These are phyloP conservation scores for Ramaria rubella DNA, from an alignment of 768 basidiomycete species.

Conservation along the genomic window DNA sequence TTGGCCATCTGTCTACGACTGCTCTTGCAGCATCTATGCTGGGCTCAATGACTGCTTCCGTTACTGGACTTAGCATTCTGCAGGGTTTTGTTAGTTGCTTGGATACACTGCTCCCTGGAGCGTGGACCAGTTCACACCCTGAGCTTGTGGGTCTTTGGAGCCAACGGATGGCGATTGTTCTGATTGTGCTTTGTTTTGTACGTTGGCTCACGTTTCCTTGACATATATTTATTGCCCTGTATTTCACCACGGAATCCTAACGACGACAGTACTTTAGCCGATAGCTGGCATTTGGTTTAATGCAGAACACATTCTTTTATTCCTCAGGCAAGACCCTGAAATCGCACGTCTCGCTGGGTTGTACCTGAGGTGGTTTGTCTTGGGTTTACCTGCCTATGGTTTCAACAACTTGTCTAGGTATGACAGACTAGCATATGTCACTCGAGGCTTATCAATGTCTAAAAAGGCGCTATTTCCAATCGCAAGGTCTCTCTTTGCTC, in stretches of 20 bases:
- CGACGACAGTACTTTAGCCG: no score
- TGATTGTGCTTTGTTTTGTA: constrained; percentile 55
- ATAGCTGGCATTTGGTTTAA: constrained; percentile 75
- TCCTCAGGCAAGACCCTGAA: constrained; percentile 72
- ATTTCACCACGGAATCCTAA: constrained; percentile 15
- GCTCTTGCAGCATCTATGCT: constrained; percentile 45
- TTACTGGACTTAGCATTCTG: constrained; percentile 39
- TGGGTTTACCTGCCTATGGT: constrained; percentile 74
- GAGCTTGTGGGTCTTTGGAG: constrained; percentile 84
- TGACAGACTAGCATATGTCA: background rate
- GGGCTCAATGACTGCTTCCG: constrained; percentile 33
- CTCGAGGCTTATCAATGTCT: background rate
- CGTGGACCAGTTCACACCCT: constrained; percentile 88
- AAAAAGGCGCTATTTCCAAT: constrained; percentile 68
- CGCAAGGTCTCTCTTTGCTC: constrained; percentile 50
- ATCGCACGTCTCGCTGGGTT: constrained; percentile 70
- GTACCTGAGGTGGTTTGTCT: constrained; percentile 69
- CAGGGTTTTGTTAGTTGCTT: constrained; percentile 65
- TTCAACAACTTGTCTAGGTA: constrained; percentile 51
- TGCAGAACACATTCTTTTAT: constrained; percentile 71
- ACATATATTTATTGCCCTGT: constrained; percentile 7
- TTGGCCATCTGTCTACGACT: constrained; percentile 48
- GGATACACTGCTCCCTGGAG: constrained; percentile 89
- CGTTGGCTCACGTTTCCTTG: background rate
- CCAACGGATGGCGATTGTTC: constrained; percentile 63